Base-by-base conservation (phyloP, 1,284 basidiomycete genomes). In the Ustanciosporium gigantosporum region DNA sequence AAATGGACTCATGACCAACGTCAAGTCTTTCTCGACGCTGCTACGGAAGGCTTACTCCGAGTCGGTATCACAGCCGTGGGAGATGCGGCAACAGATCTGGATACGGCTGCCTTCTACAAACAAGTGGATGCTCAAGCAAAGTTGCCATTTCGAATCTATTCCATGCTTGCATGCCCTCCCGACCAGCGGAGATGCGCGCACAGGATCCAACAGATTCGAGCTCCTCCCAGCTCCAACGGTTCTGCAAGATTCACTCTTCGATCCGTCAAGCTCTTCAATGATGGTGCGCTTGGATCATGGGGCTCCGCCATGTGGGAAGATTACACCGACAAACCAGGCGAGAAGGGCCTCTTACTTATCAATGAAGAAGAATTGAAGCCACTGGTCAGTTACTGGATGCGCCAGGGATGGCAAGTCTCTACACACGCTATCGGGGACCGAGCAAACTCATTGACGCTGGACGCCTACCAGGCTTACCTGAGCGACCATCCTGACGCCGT, bases 231-330 rank as follows among this genome's bases (percentile, higher is more conserved):
- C 29, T 25, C 11, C 23, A 25, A 13, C 14, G 29, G 11, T 6
- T 14, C 29, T 2, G 19, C n/a, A 24, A 55, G 44, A 42, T 58
- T 65, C n/a, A 52, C 55, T 5, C 21, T 56, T 31, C 61, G 72
- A 2, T 66, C 73, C 36, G 83, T 94, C 67, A 96, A 95, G 78
- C 82, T 95, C 2, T 88, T 90, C 71, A 83, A 85, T 0, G 89
- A 91, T 66, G 88, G 88, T 16, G 91, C 93, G 1, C 83, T 96
- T 2, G 91, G 92, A 0, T 90, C 88, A 1, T 90, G 89, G 83
- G 92, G 92, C 3, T 90, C 92, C 0, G 91, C 92, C 0, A 82
- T 96, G 51, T 81, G 90, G 15, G 84, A 88, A 31, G 89, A 90
- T 13, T 96, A 95, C 74, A 23, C 46, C 17, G 91, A 94, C 78